phyloP scores from a whole-genome alignment of 78 protist genomes.

The slime mould (Dictyostelium discoideum) region dicty_2.7 NC_007088.5:845001-845500 shows the following conservation, averaged over 20 bases:
- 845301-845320: not conserved
- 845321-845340: not conserved
- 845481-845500: not conserved
- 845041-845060: too few relatives aligned
- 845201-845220: too few relatives aligned
- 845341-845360: not conserved
- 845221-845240: too few relatives aligned
- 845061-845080: too few relatives aligned
- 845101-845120: not conserved
- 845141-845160: not conserved
- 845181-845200: too few relatives aligned
- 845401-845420: too few relatives aligned
- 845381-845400: too few relatives aligned
- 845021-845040: too few relatives aligned
- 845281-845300: not conserved
- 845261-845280: not conserved
- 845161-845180: slow-evolving; percentile 1
- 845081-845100: not conserved
- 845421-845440: too few relatives aligned
- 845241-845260: not conserved
- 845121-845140: not conserved
- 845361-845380: too few relatives aligned
- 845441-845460: not conserved
- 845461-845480: not conserved
- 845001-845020: too few relatives aligned